These are phyloP conservation scores for Hygrophorus russula DNA, from an alignment of 768 basidiomycete species.

Conservation along the genomic window DNA sequence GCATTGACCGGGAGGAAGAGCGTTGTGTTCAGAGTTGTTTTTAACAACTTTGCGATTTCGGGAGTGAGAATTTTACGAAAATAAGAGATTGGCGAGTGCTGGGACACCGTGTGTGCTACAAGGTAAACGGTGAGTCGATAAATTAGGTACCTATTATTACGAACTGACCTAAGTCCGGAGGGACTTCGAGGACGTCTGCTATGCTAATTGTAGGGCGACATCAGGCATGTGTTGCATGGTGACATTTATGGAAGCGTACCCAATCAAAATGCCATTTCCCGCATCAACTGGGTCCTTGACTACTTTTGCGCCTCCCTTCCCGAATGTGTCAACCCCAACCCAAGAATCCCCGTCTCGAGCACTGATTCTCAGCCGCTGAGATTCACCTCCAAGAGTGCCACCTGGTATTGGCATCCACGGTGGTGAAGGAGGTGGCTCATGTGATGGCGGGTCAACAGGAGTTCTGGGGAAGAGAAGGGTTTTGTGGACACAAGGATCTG, in stretches of 20 bases:
- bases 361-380: constrained; percentile 69
- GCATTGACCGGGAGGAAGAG: constrained; percentile 80
- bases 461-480: constrained; percentile 68
- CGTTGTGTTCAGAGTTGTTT: constrained; percentile 63
- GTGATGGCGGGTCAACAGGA: constrained; percentile 47
- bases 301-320: constrained; percentile 62
- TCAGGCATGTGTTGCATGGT: no score
- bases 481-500: constrained; percentile 28
- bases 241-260: constrained; percentile 12
- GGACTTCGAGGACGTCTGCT: constrained; percentile 61
- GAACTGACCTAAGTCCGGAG: constrained; percentile 58
- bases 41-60: constrained; percentile 44
- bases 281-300: constrained; percentile 46
- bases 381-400: constrained; percentile 68
- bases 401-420: constrained; percentile 83
- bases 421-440: constrained; percentile 58
- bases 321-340: constrained; percentile 72
- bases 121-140: background rate
- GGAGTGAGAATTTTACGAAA: constrained; percentile 62
- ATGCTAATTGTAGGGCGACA: constrained; percentile 19
- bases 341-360: constrained; percentile 34
- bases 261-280: constrained; percentile 69
- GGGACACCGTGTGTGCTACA: constrained; percentile 49
- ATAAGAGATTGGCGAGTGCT: constrained; percentile 56
- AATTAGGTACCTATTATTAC: background rate